Percentiles rank a stretch among this genome's conserved stretches.
Conservation (phyloP, 2,329 filamentous ascomycete species). For the Aulographum hederae region DNA sequence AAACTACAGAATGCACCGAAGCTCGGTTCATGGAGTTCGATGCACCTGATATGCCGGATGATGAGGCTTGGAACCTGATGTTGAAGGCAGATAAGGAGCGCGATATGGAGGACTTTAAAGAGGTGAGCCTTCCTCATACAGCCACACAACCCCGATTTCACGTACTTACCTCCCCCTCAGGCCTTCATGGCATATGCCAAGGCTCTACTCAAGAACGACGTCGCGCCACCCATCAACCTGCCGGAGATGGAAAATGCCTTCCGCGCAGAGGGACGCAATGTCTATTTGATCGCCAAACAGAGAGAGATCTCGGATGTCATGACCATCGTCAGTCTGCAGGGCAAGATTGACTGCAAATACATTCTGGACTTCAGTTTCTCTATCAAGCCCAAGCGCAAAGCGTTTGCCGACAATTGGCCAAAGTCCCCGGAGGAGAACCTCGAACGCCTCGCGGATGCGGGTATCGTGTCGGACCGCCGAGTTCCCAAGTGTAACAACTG, state of each 20-base stretch:
- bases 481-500: constrained; percentile 47
- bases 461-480: constrained; percentile 41
- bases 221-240: constrained; percentile 16
- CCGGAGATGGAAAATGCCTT: constrained; percentile 31
- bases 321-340: constrained; percentile 4
- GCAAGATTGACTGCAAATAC: constrained; percentile 22
- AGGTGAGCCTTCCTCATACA: constrained; percentile 17
- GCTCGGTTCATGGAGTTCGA: constrained; percentile 14
- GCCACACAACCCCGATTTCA: constrained; percentile 3
- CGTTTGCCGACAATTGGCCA: constrained; percentile 37
- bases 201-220: constrained; percentile 14
- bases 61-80: constrained; percentile 31
- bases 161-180: constrained; percentile 9
- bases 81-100: constrained; percentile 27
- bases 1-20: constrained; percentile 26
- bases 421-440: constrained; percentile 39
- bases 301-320: too few species aligned
- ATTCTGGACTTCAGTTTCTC: constrained; percentile 42
- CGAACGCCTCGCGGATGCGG: constrained; percentile 39
- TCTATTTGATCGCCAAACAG: constrained; percentile 35
- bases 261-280: constrained; percentile 25
- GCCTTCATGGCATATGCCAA: constrained; percentile 33
- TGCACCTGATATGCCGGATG: constrained; percentile 17
- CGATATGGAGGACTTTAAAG: constrained; percentile 32
- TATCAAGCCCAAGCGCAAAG: constrained; percentile 25